Evolutionary conservation across 345 rosid genomes (phyloP), one percentile per base, ranked within the genome.

Genomic region (Punica granatum): DNA sequence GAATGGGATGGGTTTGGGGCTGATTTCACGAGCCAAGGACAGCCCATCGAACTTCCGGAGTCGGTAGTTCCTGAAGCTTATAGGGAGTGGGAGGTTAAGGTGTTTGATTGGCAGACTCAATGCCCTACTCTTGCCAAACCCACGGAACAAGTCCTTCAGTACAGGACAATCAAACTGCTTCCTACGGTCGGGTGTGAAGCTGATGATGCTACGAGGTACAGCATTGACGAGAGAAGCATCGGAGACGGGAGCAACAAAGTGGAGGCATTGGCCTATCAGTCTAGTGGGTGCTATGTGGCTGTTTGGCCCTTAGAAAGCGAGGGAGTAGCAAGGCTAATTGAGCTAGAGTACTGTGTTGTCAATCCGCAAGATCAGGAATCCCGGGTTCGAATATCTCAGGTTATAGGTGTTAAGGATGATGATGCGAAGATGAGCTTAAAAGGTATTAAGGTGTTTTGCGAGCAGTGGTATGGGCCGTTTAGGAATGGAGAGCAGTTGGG

Each of bases 141-240:
- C 11, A 68, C 76, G 71, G 69, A 77, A 59, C 68, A 53, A 16
- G 25, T 68, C 62, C 67, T 94, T 72, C 69, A 73, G 33, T 89
- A 81, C 83, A 90, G 82, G 70, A 78, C 73, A 67, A 88, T 94
- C 76, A 86, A 89, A 66, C 81, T 94, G 53, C 96, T 90, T 39
- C 99, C 99, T 15, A 94, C 99, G 1, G 99, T 94, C 18, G 99
- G 99, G 48, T 94, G 99, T 49, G 99, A 94, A 84, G 99, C 96
- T 0, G 99, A 90, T 74, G 97, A 96, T 30, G 96, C 99, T 61
- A 94, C 97, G 1, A 85, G 84, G 30, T 72, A 86, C 74, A 84
- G 74, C 74, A 67, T 85, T 13, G 85, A 87, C 33, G 78, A 79
- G 53, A 82, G 88, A 75, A 77, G 49, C 68, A 68, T 82, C 66